Base-by-base conservation (phyloP, 2,329 filamentous ascomycete genomes). In the Akanthomyces dipterigenus region DNA sequence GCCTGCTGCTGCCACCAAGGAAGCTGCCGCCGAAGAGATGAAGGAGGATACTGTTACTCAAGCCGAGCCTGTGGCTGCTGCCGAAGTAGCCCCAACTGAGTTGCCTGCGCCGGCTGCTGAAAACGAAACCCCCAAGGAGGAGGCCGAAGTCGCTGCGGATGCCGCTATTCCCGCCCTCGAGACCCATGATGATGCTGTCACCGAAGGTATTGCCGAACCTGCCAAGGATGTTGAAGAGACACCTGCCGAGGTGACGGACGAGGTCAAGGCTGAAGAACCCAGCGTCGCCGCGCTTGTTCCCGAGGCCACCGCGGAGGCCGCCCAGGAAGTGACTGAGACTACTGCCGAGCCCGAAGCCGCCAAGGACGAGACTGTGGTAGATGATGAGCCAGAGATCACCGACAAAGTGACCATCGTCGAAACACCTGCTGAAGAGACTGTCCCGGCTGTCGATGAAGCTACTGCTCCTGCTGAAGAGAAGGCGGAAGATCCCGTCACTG, bases 21-120 rank as follows among this genome's bases (percentile, higher is more conserved):
- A 48, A n/a, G 24, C 50, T 12, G 24, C 22, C 49, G 50, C 43
- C 57, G 64, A 49, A 56, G 51, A 54, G 51, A 34, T 24, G 51
- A 62, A 20, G 40, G 31, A 50, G 66, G 65, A 38, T 66, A 64
- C 45, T 49, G 49, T 12, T 61, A 55, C 20, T 20, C 43, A 3
- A 16, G 43, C 22, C 6, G 45, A 20, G 2, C 14, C 45, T 28
- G 55, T 20, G 66, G 64, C 34, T 65, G 66, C 36, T 42, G 56
- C 12, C 50, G 58, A 28, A 5, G 43, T 38, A 26, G 20, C 42
- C 14, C 14, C 24, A 20, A 26, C 56, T 20, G 46, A 42, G 36
- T 45, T 8, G 38, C 65, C 56, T 55, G 65, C 50, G 51, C 68
- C 54, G 60, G 68, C 36, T 40, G 63, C 43, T 70, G 68, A 9